These are phyloP conservation scores for Suillus luteus DNA, from an alignment of 768 basidiomycete species.

Conservation along the genomic window DNA sequence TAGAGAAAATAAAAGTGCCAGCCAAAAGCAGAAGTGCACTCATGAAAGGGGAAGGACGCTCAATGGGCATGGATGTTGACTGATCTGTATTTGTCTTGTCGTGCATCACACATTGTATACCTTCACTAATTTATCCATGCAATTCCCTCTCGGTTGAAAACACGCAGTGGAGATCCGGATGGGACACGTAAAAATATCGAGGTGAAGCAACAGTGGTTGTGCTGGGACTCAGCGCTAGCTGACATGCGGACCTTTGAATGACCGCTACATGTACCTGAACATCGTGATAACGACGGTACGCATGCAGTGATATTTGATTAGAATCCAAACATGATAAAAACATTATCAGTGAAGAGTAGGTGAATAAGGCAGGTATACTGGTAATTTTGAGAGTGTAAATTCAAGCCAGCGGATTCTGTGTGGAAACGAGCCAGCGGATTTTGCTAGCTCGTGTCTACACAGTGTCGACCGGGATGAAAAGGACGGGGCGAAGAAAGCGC, in stretches of 20 bases:
- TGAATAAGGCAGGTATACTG: too few species aligned
- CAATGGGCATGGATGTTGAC: slow-evolving; percentile 92
- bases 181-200: too few species aligned
- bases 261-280: background rate
- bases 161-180: background rate
- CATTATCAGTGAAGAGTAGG: too few species aligned
- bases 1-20: slow-evolving; percentile 79
- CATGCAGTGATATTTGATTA: background rate
- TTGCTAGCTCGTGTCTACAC: too few species aligned
- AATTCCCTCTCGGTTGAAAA: background rate
- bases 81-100: slow-evolving; percentile 34
- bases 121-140: background rate
- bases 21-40: slow-evolving; percentile 71
- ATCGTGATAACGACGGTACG: background rate
- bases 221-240: background rate
- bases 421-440: too few species aligned
- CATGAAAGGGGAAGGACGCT: slow-evolving; percentile 78
- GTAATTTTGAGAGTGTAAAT: too few species aligned
- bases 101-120: slow-evolving; percentile 1
- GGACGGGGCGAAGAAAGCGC: too few species aligned
- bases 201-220: background rate
- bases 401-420: too few species aligned
- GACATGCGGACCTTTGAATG: background rate
- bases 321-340: background rate
- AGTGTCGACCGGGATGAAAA: too few species aligned